These are phyloP conservation scores for Globisporangium abappressorium DNA, from an alignment of 352 stramenopile genomes.

Conservation along the genomic window DNA sequence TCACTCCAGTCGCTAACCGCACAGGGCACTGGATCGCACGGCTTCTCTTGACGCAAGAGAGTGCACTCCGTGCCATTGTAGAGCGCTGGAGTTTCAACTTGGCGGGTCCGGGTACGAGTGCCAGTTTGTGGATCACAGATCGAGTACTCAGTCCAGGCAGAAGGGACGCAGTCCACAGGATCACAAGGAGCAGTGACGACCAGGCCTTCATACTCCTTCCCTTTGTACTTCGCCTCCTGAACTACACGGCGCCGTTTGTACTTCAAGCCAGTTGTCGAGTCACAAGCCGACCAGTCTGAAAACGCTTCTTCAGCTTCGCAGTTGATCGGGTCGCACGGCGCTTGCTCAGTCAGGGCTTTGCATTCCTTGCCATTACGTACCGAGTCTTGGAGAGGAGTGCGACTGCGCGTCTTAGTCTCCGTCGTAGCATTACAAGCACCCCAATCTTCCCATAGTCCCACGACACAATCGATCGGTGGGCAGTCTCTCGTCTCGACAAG, in stretches of 20 bases:
- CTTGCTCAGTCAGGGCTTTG: conserved; percentile 28
- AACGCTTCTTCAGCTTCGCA: conserved; percentile 24
- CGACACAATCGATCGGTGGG: conserved; percentile 42
- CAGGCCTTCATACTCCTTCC: conserved; percentile 24
- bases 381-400: conserved; percentile 20
- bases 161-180: conserved; percentile 45
- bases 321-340: conserved; percentile 17
- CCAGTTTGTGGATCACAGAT: conserved; percentile 39
- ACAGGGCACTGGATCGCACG: conserved; percentile 47
- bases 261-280: conserved; percentile 30
- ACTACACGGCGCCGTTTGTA: conserved; percentile 36
- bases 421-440: conserved; percentile 26
- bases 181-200: conserved; percentile 38
- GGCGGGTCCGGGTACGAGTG: conserved; percentile 32
- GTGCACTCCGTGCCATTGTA: conserved; percentile 43
- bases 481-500: conserved; percentile 30
- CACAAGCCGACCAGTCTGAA: conserved; percentile 42
- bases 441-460: conserved; percentile 31
- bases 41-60: conserved; percentile 34
- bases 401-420: conserved; percentile 24
- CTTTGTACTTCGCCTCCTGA: conserved; percentile 31
- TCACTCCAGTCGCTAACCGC: conserved; percentile 34
- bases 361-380: conserved; percentile 33
- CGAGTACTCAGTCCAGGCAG: conserved; percentile 38
- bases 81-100: conserved; percentile 23